phyloP scores from a whole-genome alignment of 225 moss, liverwort and hornwort genomes.

The Anthoceros angustus region DNA sequence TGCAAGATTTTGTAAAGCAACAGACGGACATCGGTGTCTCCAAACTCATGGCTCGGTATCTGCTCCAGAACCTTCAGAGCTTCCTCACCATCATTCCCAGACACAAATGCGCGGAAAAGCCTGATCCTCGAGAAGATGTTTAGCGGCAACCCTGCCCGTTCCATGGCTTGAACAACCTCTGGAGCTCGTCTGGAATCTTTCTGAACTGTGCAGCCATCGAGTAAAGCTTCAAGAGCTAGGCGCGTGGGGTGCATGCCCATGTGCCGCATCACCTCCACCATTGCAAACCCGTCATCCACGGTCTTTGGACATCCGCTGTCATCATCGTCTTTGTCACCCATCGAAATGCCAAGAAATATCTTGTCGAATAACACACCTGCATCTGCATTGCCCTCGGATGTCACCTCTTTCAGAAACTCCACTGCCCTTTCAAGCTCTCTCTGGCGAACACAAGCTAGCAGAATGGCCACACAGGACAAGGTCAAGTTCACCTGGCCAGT shows the following conservation, averaged over 20 bases:
- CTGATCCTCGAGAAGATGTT: constrained; percentile 68
- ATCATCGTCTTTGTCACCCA: constrained; percentile 35
- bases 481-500: constrained; percentile 37
- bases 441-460: constrained; percentile 42
- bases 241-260: constrained; percentile 61
- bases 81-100: constrained; percentile 43
- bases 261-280: constrained; percentile 39
- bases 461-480: constrained; percentile 42
- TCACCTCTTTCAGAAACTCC: constrained; percentile 43
- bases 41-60: constrained; percentile 29
- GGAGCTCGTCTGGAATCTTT: constrained; percentile 42
- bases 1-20: constrained; percentile 42
- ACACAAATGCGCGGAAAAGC: constrained; percentile 56
- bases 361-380: constrained; percentile 53
- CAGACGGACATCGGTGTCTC: constrained; percentile 37
- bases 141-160: constrained; percentile 41
- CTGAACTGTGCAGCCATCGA: constrained; percentile 46
- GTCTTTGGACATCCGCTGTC: constrained; percentile 30
- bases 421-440: constrained; percentile 48
- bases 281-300: constrained; percentile 38
- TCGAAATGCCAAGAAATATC: constrained; percentile 56
- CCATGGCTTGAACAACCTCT: constrained; percentile 50
- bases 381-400: constrained; percentile 39
- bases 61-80: constrained; percentile 29
- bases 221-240: constrained; percentile 49